phyloP scores from a whole-genome alignment of 768 basidiomycete genomes.

The Pulveroboletus sp. region DNA sequence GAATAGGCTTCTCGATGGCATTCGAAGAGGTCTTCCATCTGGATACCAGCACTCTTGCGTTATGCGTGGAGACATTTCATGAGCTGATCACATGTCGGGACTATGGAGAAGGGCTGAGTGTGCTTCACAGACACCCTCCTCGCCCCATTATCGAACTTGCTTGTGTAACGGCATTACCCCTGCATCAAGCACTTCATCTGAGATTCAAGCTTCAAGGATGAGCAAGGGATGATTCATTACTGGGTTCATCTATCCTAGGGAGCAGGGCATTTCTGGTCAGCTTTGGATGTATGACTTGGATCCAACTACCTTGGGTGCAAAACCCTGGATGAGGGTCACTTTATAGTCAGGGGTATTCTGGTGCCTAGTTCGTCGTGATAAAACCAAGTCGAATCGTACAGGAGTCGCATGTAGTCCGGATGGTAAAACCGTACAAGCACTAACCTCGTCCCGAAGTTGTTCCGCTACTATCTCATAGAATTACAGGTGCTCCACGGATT shows the following conservation, averaged over 20 bases:
- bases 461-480: slow-evolving; percentile 6
- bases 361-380: slow-evolving; percentile 4
- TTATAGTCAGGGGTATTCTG: slow-evolving; percentile 51
- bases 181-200: slow-evolving; percentile 38
- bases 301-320: slow-evolving; percentile 44
- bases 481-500: slow-evolving; percentile 69
- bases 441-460: not conserved
- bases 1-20: not conserved
- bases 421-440: slow-evolving; percentile 19
- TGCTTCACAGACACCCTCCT: not conserved
- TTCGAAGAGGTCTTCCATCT: slow-evolving; percentile 32
- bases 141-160: slow-evolving; percentile 10
- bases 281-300: slow-evolving; percentile 60
- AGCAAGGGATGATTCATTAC: slow-evolving; percentile 60
- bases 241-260: slow-evolving; percentile 53
- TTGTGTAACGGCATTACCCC: slow-evolving; percentile 37
- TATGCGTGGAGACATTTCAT: slow-evolving; percentile 47
- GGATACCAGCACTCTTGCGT: slow-evolving; percentile 37
- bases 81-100: slow-evolving; percentile 54
- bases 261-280: slow-evolving; percentile 49
- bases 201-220: slow-evolving; percentile 74
- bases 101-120: slow-evolving; percentile 27
- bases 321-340: slow-evolving; percentile 58
- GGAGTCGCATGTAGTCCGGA: slow-evolving; percentile 23
- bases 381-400: not conserved